These are phyloP conservation scores for Cordyceps javanica DNA, from an alignment of 2,329 filamentous ascomycete genomes.

Conservation along the genomic window DNA sequence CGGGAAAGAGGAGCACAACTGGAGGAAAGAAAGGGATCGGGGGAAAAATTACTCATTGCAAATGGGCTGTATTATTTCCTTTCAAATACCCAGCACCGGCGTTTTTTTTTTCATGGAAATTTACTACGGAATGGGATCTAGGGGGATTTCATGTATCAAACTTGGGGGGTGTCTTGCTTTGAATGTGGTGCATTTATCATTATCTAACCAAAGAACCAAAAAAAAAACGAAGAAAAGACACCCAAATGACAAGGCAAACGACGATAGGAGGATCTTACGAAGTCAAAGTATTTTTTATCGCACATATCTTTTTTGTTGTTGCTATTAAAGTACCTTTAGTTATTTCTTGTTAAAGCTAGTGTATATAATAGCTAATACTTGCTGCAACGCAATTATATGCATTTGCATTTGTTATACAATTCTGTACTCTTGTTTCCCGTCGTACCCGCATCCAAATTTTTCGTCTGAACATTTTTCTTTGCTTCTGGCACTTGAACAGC, in stretches of 20 bases:
- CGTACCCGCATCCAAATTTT: too few relatives aligned
- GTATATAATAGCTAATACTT: neutral
- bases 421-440: neutral
- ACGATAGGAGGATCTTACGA: neutral
- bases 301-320: neutral
- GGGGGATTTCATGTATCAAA: neutral
- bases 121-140: neutral
- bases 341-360: neutral
- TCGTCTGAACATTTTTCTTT: too few relatives aligned
- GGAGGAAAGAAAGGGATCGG: neutral
- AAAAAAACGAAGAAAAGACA: neutral
- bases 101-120: neutral
- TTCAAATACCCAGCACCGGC: constrained; percentile 10
- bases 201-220: neutral
- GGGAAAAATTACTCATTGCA: neutral
- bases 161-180: neutral
- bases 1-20: neutral
- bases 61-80: constrained; percentile 10
- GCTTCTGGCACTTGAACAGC: too few relatives aligned
- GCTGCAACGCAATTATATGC: neutral
- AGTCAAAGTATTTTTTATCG: neutral
- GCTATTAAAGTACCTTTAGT: neutral
- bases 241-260: neutral
- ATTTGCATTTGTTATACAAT: neutral
- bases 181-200: neutral